Evolutionary conservation across 2,329 filamentous ascomycete genomes (phyloP).

Genomic region (Ophidiomyces ophidiicola): DNA sequence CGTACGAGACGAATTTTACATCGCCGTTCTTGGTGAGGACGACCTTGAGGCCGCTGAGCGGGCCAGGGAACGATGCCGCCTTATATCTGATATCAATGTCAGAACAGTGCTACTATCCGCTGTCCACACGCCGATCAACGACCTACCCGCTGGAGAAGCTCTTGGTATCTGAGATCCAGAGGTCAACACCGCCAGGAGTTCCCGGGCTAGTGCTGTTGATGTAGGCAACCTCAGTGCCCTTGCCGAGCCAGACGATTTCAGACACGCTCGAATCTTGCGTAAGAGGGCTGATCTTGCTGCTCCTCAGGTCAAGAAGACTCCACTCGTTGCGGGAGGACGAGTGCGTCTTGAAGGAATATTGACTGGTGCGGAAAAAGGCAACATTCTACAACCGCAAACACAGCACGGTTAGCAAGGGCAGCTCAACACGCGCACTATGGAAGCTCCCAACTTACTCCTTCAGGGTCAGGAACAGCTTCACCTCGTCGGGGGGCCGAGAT

Average conservation of each 20-base stretch:
- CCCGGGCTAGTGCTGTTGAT: constrained; percentile 38
- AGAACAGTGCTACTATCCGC: not conserved
- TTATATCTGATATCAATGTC: constrained; percentile 24
- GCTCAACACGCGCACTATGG: not conserved
- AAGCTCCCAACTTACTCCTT: constrained; percentile 25
- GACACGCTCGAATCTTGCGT: constrained; percentile 52
- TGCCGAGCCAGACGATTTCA: constrained; percentile 65
- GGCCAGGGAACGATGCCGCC: constrained; percentile 27
- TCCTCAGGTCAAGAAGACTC: constrained; percentile 60
- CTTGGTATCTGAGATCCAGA: constrained; percentile 28
- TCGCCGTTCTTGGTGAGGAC: constrained; percentile 30
- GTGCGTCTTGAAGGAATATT: constrained; percentile 70
- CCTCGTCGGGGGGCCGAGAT: constrained; percentile 29
- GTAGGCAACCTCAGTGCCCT: constrained; percentile 48
- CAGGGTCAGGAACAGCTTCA: constrained; percentile 29
- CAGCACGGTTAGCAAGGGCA: not conserved
- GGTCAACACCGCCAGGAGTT: constrained; percentile 29
- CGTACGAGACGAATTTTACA: constrained; percentile 43
- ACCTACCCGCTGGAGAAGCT: constrained; percentile 26
- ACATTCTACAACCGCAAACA: constrained; percentile 22
- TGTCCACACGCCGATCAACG: too few relatives aligned
- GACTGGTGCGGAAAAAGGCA: constrained; percentile 47
- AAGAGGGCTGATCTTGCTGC: constrained; percentile 53
- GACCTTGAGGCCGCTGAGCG: constrained; percentile 30
- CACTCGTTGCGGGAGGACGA: constrained; percentile 44